A percentile compares a stretch with the other conserved stretches of the same genome.
These are phyloP conservation scores for Apiospora koreana DNA, from an alignment of 2,329 filamentous ascomycete genomes.

Conservation along the genomic window DNA sequence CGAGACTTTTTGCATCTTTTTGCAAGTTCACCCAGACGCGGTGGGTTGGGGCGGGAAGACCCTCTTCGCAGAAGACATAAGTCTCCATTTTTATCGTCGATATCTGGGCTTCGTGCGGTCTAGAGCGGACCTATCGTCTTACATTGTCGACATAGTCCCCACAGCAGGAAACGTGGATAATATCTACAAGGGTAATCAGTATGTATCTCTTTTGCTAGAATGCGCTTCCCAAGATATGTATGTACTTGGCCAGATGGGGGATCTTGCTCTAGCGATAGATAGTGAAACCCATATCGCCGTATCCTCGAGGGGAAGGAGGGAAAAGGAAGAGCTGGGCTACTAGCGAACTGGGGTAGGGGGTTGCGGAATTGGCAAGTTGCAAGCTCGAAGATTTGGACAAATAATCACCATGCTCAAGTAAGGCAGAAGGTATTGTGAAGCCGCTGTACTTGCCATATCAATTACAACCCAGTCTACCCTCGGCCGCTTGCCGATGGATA, in stretches of 20 bases:
- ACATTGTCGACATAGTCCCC: neutral
- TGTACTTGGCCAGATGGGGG: neutral
- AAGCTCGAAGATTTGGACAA: neutral
- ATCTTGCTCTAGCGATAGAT: too few relatives aligned
- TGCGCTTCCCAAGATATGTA: too few relatives aligned
- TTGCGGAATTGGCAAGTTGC: neutral
- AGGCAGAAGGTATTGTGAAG: too few relatives aligned
- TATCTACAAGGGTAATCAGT: neutral
- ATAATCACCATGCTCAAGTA: neutral
- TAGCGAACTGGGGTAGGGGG: neutral
- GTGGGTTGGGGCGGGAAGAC: neutral
- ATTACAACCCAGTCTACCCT: too few relatives aligned
- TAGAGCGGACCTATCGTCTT: neutral
- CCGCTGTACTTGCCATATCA: too few relatives aligned
- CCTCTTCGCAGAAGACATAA: neutral
- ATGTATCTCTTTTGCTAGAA: neutral
- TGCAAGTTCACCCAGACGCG: neutral
- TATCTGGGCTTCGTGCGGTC: neutral
- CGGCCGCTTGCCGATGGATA: too few relatives aligned
- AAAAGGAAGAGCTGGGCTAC: neutral
- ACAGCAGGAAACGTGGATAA: neutral
- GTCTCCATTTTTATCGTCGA: neutral
- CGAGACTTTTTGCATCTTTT: neutral
- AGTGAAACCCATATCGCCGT: neutral
- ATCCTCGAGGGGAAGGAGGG: neutral